These are phyloP conservation scores for Diaporthe capsici DNA, from an alignment of 2,329 filamentous ascomycete species.

Conservation along the genomic window DNA sequence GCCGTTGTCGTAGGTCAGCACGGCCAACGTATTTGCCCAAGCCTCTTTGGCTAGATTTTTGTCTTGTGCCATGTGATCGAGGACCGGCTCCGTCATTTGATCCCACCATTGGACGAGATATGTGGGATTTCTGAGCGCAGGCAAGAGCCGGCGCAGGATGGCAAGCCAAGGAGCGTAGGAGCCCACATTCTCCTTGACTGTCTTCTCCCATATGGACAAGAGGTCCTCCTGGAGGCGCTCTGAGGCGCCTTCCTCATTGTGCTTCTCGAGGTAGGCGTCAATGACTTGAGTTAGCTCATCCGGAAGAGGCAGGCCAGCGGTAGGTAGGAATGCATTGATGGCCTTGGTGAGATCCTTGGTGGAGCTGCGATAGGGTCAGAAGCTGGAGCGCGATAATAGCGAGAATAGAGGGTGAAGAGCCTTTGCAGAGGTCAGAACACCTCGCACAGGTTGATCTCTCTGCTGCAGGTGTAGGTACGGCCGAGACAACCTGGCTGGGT, in stretches of 20 bases:
- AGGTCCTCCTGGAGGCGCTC: conserved; percentile 83
- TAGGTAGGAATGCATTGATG: conserved; percentile 65
- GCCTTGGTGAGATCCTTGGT: conserved; percentile 73
- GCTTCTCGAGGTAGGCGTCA: conserved; percentile 76
- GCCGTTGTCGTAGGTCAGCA: conserved; percentile 74
- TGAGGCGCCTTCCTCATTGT: conserved; percentile 77
- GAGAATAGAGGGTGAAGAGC: neutral
- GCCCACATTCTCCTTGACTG: conserved; percentile 69
- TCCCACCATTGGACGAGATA: conserved; percentile 82
- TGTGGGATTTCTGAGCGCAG: conserved; percentile 73
- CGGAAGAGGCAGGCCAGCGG: conserved; percentile 73
- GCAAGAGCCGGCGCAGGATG: conserved; percentile 74
- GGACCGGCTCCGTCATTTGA: conserved; percentile 68
- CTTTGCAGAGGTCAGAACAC: neutral
- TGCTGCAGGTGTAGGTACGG: neutral
- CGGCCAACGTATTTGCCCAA: conserved; percentile 73
- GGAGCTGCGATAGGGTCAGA: conserved; percentile 57
- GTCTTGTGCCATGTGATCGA: conserved; percentile 70
- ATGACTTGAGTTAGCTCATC: conserved; percentile 74
- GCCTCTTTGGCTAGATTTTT: conserved; percentile 75
- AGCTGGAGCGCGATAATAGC: neutral
- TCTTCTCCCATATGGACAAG: conserved; percentile 74
- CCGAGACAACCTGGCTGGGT: too few relatives aligned
- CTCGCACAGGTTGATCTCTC: neutral
- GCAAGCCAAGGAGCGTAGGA: conserved; percentile 78